Conservation (phyloP, 2,329 filamentous ascomycete species). For the Pseudocercospora crystallina region DNA sequence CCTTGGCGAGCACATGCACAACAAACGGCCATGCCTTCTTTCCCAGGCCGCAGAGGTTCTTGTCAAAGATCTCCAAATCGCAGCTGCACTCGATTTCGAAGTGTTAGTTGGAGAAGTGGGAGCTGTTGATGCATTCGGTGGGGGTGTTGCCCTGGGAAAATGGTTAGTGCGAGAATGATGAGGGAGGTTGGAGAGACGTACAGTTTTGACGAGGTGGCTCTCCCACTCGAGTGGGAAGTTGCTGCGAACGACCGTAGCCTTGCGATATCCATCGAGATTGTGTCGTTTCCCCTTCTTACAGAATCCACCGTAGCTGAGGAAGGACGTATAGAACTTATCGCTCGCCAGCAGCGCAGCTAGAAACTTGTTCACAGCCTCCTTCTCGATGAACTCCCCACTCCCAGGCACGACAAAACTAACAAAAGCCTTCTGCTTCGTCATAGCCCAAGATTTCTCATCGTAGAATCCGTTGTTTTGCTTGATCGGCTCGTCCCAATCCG, state of each 20-base stretch:
- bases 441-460: not conserved
- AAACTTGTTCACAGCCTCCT: too few species aligned
- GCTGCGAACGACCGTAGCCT: too few species aligned
- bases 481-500: not conserved
- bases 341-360: too few species aligned
- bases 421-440: slow-evolving; percentile 3
- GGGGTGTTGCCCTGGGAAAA: too few species aligned
- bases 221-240: slow-evolving; percentile 7
- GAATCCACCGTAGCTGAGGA: not conserved
- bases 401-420: not conserved
- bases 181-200: too few species aligned
- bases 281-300: not conserved
- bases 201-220: not conserved
- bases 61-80: too few species aligned
- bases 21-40: not conserved
- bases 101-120: too few species aligned
- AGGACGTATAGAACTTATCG: not conserved
- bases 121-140: too few species aligned
- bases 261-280: too few species aligned
- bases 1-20: slow-evolving; percentile 2
- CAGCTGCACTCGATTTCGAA: too few species aligned
- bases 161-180: too few species aligned
- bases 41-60: too few species aligned
- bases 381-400: not conserved
- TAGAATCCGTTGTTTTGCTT: not conserved